A percentile compares a stretch with the other conserved stretches of the same genome.
These are phyloP conservation scores for Cylindrotheca fusiformis DNA, from an alignment of 108 stramenopile genomes.

Conservation along the genomic window DNA sequence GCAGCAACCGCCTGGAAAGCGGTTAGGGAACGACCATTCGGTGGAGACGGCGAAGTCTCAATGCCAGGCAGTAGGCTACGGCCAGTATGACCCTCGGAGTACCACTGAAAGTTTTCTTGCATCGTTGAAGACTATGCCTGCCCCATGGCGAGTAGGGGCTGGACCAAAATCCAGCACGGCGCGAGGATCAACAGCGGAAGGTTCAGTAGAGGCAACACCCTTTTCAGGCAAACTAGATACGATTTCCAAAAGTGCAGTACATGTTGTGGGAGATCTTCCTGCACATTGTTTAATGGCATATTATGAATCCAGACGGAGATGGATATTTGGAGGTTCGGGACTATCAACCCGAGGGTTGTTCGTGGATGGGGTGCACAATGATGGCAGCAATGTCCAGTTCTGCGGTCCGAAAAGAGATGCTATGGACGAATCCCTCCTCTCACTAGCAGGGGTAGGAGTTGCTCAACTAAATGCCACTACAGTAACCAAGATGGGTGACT, in stretches of 20 bases:
- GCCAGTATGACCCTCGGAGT: conserved; percentile 64
- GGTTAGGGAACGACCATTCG: not conserved
- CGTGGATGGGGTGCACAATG: conserved; percentile 76
- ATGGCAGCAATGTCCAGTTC: conserved; percentile 67
- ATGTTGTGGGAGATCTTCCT: conserved; percentile 52
- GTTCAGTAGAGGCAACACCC: not conserved
- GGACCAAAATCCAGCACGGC: not conserved
- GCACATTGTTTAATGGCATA: conserved; percentile 65
- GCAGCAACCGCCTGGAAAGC: conserved; percentile 6
- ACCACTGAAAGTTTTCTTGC: conserved; percentile 50
- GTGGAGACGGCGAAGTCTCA: conserved; percentile 4
- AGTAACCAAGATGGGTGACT: conserved; percentile 75
- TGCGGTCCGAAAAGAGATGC: conserved; percentile 34
- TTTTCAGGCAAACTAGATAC: not conserved
- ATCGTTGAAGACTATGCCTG: conserved; percentile 57
- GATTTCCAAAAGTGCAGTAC: conserved; percentile 12
- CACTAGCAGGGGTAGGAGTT: conserved; percentile 67
- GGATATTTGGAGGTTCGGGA: conserved; percentile 81
- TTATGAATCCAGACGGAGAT: conserved; percentile 77
- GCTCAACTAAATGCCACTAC: conserved; percentile 52
- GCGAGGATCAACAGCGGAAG: not conserved
- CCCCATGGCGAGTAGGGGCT: conserved; percentile 49
- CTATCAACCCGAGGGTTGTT: conserved; percentile 59
- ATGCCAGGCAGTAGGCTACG: conserved; percentile 42
- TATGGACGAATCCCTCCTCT: conserved; percentile 54